A percentile compares a stretch with the other conserved stretches of the same genome.
Evolutionary conservation across 228 moss, liverwort and hornwort genomes (phyloP).

Genomic region (Sphagnum magellanicum): DNA sequence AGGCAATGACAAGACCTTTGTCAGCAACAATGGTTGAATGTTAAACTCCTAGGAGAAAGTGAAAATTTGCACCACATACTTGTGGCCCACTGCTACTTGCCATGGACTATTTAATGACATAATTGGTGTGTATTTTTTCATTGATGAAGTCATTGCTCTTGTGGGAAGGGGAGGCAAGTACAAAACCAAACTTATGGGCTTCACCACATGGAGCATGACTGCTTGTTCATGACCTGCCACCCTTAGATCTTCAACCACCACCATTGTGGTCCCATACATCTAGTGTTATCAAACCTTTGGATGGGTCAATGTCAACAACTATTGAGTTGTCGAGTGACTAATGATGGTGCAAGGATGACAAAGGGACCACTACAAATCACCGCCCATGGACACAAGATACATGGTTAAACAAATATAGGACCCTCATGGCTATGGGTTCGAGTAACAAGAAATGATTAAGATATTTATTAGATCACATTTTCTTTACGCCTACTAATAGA

Average conservation of each 20-base stretch:
- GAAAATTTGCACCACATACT: slow-evolving; percentile 83
- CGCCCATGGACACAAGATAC: too few species aligned
- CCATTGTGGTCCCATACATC: slow-evolving; percentile 70
- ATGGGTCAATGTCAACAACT: slow-evolving; percentile 66
- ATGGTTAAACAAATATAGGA: too few species aligned
- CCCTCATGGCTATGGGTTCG: too few species aligned
- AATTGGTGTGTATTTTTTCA: slow-evolving; percentile 39
- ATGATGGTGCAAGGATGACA: slow-evolving; percentile 77
- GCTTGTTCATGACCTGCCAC: slow-evolving; percentile 83
- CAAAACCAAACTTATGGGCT: slow-evolving; percentile 66
- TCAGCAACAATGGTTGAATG: slow-evolving; percentile 69
- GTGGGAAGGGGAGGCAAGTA: slow-evolving; percentile 58
- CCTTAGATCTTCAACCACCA: slow-evolving; percentile 78
- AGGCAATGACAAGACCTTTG: slow-evolving; percentile 37
- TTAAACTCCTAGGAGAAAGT: slow-evolving; percentile 77
- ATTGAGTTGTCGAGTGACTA: slow-evolving; percentile 70
- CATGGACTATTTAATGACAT: slow-evolving; percentile 59
- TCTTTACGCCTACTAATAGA: too few species aligned
- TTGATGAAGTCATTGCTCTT: slow-evolving; percentile 42
- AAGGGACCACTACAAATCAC: slow-evolving; percentile 53
- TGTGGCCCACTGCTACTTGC: slow-evolving; percentile 89
- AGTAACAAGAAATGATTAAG: too few species aligned
- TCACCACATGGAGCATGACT: slow-evolving; percentile 76
- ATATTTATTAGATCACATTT: too few species aligned
- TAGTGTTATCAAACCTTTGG: slow-evolving; percentile 54